Evolutionary conservation across 1,139 yeast species (phyloP), one percentile per base, ranked within the genome.

Genomic region (Meyerozyma smithsonii): DNA sequence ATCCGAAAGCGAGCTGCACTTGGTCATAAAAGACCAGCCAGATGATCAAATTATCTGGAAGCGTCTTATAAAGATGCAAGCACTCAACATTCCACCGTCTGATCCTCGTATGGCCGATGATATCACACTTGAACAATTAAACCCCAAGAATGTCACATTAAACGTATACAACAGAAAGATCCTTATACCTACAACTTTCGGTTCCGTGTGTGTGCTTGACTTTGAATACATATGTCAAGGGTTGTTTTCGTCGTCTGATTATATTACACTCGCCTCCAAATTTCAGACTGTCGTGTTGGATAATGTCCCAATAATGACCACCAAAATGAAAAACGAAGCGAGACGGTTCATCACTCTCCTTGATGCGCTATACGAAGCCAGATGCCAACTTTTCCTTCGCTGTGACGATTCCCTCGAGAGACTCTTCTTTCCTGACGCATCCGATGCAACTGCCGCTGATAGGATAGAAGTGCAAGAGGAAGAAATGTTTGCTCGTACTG

Each of bases 331-430:
- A 50, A 81, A 81, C 50, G 87, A 82, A 47, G 89, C 89, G 2
- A 61, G 86, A 41, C 58, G 85, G 41, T 77, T 83, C 49, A 83
- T 83, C 36, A 79, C 84, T 0, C 59, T 83, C 16, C 54, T 83
- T 19, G 89, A 83, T 58, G 86, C 88, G 0, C 57, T 82, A 5
- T 83, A 83, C 52, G 90, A 83, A 52, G 72, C 82, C 21, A 73
- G 74, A 49, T 82, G 88, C 49, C 79, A 78, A 48, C 59, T 82
- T 15, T 69, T 67, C 28, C 56, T 83, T 46, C 59, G 80, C 38
- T 58, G 75, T 24, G 81, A 73, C 38, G 78, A 66, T 0, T 64
- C 60, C 0, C 64, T 79, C 4, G 79, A 78, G 35, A 58, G 64
- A 18, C 48, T 82, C 15, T 83, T 83, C 57, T 83, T 83, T 56